Conservation (phyloP, 179 eudicot species). For the Silene vulgaris region DNA sequence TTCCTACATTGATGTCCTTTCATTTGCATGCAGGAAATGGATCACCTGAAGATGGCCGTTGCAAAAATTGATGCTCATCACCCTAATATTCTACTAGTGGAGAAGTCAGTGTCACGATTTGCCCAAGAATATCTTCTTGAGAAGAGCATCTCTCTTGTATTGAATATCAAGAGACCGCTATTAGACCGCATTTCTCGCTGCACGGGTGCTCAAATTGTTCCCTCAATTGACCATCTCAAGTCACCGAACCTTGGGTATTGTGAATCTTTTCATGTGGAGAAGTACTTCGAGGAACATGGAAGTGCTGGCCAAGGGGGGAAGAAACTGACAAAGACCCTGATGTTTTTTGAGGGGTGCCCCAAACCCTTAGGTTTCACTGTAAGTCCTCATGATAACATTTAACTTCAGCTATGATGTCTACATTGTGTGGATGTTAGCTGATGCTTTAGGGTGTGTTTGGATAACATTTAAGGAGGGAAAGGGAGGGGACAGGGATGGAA, state of each 20-base stretch:
- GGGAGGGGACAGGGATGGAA: not conserved
- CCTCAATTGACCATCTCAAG: conserved; percentile 39
- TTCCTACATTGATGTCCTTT: conserved; percentile 17
- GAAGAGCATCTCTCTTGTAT: conserved; percentile 41
- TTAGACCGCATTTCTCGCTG: conserved; percentile 50
- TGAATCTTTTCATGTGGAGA: conserved; percentile 45
- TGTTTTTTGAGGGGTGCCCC: conserved; percentile 52
- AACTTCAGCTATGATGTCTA: not conserved
- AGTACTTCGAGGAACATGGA: conserved; percentile 47
- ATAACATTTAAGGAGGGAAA: not conserved
- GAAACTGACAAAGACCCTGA: conserved; percentile 45
- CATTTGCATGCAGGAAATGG: conserved; percentile 41
- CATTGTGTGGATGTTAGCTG: not conserved
- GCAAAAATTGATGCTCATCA: conserved; percentile 42
- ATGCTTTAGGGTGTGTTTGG: not conserved
- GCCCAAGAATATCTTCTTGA: conserved; percentile 51
- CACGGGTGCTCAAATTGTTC: conserved; percentile 47
- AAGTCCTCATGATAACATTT: conserved; percentile 24
- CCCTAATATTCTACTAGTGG: conserved; percentile 45
- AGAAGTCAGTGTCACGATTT: conserved; percentile 49
- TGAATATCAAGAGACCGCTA: conserved; percentile 45
- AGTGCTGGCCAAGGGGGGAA: conserved; percentile 53
- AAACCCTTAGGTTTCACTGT: conserved; percentile 55
- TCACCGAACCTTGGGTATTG: conserved; percentile 38
- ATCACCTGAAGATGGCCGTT: conserved; percentile 53